Evolutionary conservation across 2,329 filamentous ascomycete genomes (phyloP).

Genomic region (Cladosporium sp.): DNA sequence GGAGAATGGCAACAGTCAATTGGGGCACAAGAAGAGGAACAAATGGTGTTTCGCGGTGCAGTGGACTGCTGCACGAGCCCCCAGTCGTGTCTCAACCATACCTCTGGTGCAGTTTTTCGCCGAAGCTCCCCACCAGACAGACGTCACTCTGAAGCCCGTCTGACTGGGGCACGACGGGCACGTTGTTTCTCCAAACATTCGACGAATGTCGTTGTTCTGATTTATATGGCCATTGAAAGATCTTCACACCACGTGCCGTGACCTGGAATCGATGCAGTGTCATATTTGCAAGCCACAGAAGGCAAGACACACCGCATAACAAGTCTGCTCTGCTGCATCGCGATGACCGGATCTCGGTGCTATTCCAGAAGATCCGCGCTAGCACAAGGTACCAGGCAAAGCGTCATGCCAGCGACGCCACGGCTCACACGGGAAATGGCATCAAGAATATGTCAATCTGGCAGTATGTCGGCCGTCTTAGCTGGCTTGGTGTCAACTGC

Average conservation of each 20-base stretch:
- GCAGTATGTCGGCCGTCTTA: not conserved
- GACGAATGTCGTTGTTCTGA: not conserved
- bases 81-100: constrained; percentile 6
- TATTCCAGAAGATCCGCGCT: constrained; percentile 1
- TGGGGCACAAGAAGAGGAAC: not conserved
- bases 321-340: not conserved
- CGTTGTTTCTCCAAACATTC: not conserved
- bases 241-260: not conserved
- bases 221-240: no score
- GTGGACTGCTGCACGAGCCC: not conserved
- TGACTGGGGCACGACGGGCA: not conserved
- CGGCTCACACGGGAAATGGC: not conserved
- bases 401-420: not conserved
- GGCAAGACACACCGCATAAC: not conserved
- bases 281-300: not conserved
- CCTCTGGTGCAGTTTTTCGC: constrained; percentile 7
- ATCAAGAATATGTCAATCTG: not conserved
- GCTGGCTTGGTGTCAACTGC: no score
- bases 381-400: not conserved
- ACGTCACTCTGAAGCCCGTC: not conserved
- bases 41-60: not conserved
- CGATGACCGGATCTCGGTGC: constrained; percentile 3
- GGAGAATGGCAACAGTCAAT: not conserved
- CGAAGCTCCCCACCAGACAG: constrained; percentile 1
- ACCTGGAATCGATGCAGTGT: not conserved